Evolutionary conservation across 2,329 filamentous ascomycete species (phyloP).

Genomic region (Torrubiella hemipterigena): DNA sequence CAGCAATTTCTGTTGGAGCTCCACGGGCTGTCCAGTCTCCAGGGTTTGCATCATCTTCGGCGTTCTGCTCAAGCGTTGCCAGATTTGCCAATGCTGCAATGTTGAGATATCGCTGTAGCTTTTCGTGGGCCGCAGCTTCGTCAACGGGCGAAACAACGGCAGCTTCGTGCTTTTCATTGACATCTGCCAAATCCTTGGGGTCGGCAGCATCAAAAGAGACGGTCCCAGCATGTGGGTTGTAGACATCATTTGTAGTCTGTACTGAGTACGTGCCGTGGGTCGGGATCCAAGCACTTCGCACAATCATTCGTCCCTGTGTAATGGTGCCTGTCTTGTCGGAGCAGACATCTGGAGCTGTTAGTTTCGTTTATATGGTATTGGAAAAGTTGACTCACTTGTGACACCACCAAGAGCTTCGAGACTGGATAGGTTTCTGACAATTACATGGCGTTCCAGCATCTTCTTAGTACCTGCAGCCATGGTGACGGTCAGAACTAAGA

Average conservation of each 20-base stretch:
- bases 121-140: slow-evolving; percentile 19
- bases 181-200: slow-evolving; percentile 7
- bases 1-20: slow-evolving; percentile 43
- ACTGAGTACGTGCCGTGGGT: slow-evolving; percentile 19
- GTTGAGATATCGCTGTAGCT: slow-evolving; percentile 39
- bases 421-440: slow-evolving; percentile 32
- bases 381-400: slow-evolving; percentile 19
- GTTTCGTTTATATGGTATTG: neutral
- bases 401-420: slow-evolving; percentile 38
- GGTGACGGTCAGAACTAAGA: slow-evolving; percentile 39
- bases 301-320: slow-evolving; percentile 18
- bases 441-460: slow-evolving; percentile 34
- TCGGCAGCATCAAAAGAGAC: slow-evolving; percentile 8
- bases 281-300: slow-evolving; percentile 18
- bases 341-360: slow-evolving; percentile 12
- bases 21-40: slow-evolving; percentile 29
- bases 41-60: slow-evolving; percentile 12
- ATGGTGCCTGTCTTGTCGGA: slow-evolving; percentile 22
- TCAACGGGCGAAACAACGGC: slow-evolving; percentile 26
- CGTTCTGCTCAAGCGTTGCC: slow-evolving; percentile 40
- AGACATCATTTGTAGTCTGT: slow-evolving; percentile 16
- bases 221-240: slow-evolving; percentile 14
- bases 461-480: slow-evolving; percentile 36
- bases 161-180: slow-evolving; percentile 5
- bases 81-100: slow-evolving; percentile 50